Percentiles rank a stretch among this genome's conserved stretches.
These are phyloP conservation scores for Coccomyxa sp. DNA, from an alignment of 139 green algal genomes.

Conservation along the genomic window DNA sequence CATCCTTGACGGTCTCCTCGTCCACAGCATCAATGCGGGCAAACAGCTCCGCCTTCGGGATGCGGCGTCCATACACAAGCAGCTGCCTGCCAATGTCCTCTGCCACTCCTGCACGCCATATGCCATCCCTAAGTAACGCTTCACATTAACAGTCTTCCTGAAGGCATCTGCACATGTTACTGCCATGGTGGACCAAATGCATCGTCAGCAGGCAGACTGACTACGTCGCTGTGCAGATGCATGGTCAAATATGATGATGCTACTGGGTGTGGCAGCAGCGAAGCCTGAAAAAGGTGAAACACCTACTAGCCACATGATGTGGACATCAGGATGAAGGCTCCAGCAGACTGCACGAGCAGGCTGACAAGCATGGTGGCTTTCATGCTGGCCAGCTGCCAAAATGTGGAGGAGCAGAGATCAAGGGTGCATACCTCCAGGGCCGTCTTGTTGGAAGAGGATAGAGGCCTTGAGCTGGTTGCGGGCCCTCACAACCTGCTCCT, in stretches of 20 bases:
- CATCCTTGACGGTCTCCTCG: constrained; percentile 68
- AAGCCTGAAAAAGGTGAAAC: no score
- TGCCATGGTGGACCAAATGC: no score
- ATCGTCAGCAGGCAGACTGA: no score
- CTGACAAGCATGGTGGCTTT: constrained; percentile 1
- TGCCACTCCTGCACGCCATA: constrained; percentile 76
- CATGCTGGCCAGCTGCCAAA: no score
- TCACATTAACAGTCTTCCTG: no score
- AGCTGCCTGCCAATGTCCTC: constrained; percentile 96
- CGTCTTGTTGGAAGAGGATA: constrained; percentile 62
- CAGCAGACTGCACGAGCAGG: background rate
- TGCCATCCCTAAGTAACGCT: no score
- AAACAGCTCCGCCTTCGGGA: constrained; percentile 95
- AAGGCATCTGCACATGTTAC: no score
- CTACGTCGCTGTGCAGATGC: no score
- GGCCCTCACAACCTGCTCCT: constrained; percentile 85
- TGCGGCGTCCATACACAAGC: constrained; percentile 90
- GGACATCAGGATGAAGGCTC: no score
- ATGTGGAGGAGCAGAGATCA: background rate
- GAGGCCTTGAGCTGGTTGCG: constrained; percentile 92
- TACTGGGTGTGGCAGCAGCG: no score
- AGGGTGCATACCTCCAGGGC: constrained; percentile 33
- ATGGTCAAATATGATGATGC: no score
- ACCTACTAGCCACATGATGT: no score
- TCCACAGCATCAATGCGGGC: constrained; percentile 94